Conservation (phyloP, 2,329 filamentous ascomycete genomes). For the Lasiodiplodia citricola region DNA sequence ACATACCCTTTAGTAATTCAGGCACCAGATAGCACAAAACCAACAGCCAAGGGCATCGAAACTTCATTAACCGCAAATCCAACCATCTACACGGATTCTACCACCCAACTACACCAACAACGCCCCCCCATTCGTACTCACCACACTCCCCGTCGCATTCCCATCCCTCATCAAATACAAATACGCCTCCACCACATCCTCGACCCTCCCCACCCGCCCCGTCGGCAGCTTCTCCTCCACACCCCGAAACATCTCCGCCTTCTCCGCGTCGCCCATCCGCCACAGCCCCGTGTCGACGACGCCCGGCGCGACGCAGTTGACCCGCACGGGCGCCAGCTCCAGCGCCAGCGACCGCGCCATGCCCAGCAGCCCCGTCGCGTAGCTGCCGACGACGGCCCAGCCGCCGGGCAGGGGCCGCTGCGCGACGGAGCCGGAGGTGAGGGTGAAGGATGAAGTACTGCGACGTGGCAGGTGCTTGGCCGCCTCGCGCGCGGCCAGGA, state of each 20-base stretch:
- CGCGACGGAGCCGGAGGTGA: constrained; percentile 61
- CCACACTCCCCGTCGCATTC: constrained; percentile 52
- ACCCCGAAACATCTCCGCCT: constrained; percentile 32
- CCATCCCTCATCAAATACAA: constrained; percentile 55
- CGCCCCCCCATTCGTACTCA: constrained; percentile 50
- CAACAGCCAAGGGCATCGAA: too few species aligned
- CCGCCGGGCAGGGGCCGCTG: constrained; percentile 58
- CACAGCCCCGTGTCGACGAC: constrained; percentile 53
- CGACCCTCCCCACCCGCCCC: constrained; percentile 35
- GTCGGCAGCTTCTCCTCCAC: constrained; percentile 35
- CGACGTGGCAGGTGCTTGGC: constrained; percentile 50
- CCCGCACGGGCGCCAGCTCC: constrained; percentile 67
- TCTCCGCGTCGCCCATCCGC: constrained; percentile 38
- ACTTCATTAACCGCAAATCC: too few species aligned
- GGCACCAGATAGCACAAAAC: too few species aligned
- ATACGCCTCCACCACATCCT: constrained; percentile 51
- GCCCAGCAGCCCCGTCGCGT: constrained; percentile 58
- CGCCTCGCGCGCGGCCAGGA: constrained; percentile 60
- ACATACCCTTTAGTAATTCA: too few species aligned
- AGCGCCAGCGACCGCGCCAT: constrained; percentile 64
- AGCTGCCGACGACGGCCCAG: constrained; percentile 57
- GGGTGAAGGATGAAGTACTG: constrained; percentile 56
- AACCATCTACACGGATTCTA: not conserved
- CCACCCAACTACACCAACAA: constrained; percentile 31
- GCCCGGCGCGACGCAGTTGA: constrained; percentile 67